Conservation (phyloP, 2,329 filamentous ascomycete species). For the Beauveria scarabaeidicola region DNA sequence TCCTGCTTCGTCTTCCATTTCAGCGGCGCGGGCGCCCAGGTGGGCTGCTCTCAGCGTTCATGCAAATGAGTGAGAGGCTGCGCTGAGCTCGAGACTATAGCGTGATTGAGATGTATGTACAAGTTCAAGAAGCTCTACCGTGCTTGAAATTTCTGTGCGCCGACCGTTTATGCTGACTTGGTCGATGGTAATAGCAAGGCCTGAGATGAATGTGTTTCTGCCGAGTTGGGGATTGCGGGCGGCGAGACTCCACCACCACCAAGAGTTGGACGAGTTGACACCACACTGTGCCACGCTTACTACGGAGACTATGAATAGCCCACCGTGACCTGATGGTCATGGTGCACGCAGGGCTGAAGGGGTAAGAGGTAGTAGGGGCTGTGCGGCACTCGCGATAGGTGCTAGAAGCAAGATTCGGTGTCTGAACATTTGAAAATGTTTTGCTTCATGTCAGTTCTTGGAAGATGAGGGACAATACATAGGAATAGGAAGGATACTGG, state of each 20-base stretch:
- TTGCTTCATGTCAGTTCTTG: not conserved
- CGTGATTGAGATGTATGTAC: not conserved
- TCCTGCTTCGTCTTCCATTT: conserved; percentile 11
- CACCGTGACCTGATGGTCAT: not conserved
- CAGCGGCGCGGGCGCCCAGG: not conserved
- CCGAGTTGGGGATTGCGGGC: conserved; percentile 7
- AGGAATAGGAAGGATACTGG: no score
- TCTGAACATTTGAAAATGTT: not conserved
- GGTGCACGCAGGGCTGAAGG: not conserved
- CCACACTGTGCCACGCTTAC: not conserved
- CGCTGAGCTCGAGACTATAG: not conserved
- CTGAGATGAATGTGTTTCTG: conserved; percentile 2
- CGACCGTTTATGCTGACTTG: not conserved
- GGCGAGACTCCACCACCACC: conserved; percentile 4
- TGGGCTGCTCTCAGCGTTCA: not conserved
- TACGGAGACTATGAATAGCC: not conserved
- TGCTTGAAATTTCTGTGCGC: not conserved
- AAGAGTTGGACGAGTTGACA: not conserved
- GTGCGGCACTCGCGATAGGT: not conserved
- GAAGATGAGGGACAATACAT: no score
- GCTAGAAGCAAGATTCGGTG: not conserved
- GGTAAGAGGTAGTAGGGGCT: not conserved
- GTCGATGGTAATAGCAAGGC: not conserved
- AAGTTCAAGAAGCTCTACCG: not conserved
- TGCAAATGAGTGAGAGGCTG: not conserved